Conservation (phyloP, 805 yeast genomes). For the Kodamaea neixiangensis region DNA sequence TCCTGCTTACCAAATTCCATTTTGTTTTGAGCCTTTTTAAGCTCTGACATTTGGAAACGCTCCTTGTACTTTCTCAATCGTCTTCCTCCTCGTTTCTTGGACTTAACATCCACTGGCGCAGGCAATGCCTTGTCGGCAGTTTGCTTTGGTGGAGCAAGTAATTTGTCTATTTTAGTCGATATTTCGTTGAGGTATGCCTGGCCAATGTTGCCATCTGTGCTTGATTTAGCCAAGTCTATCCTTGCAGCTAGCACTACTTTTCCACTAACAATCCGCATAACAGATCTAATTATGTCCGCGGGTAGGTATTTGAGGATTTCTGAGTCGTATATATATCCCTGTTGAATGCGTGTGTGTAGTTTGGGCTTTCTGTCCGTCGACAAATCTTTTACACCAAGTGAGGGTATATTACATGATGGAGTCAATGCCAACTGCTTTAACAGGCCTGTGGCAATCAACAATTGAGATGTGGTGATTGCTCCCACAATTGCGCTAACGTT, state of each 20-base stretch:
- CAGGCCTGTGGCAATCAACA: constrained; percentile 71
- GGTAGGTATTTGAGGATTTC: constrained; percentile 62
- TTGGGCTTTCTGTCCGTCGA: constrained; percentile 28
- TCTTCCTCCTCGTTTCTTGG: constrained; percentile 86
- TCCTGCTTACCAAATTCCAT: constrained; percentile 82
- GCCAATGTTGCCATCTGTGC: constrained; percentile 57
- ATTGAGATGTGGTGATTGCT: constrained; percentile 67
- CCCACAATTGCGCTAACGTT: constrained; percentile 76
- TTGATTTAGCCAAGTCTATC: constrained; percentile 57
- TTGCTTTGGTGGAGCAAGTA: constrained; percentile 75
- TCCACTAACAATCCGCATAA: constrained; percentile 76
- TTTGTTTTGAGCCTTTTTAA: constrained; percentile 80
- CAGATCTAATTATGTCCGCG: constrained; percentile 60
- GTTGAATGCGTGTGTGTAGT: constrained; percentile 49
- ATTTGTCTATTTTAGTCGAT: constrained; percentile 61
- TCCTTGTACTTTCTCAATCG: constrained; percentile 78
- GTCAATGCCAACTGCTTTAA: constrained; percentile 61
- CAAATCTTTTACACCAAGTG: constrained; percentile 60
- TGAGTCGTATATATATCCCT: constrained; percentile 67
- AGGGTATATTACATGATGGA: constrained; percentile 83
- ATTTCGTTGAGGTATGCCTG: constrained; percentile 60
- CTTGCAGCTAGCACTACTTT: constrained; percentile 83
- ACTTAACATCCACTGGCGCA: constrained; percentile 69
- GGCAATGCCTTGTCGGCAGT: constrained; percentile 64
- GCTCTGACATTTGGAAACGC: constrained; percentile 76